phyloP scores from a whole-genome alignment of 306 rosid species.

The Sphenostylis stenocarpa region DNA sequence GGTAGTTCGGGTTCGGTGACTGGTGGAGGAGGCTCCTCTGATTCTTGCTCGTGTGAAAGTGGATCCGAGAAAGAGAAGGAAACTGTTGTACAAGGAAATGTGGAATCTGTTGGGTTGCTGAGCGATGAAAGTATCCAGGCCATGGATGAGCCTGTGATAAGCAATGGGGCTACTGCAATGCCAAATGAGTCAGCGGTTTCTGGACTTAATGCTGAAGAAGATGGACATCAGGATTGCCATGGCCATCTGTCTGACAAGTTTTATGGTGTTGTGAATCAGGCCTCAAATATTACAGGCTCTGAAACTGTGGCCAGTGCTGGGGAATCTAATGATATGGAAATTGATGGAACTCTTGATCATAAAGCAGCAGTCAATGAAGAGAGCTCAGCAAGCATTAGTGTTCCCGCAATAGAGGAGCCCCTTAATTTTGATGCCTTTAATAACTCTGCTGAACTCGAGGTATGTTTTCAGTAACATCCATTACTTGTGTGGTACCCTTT shows the following conservation, averaged over 20 bases:
- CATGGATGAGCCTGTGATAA: constrained; percentile 29
- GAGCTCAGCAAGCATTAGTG: constrained; percentile 36
- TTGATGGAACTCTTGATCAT: constrained; percentile 44
- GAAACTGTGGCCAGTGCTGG: constrained; percentile 34
- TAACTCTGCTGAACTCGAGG: constrained; percentile 90
- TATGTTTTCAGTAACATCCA: constrained; percentile 30
- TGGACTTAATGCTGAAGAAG: constrained; percentile 38
- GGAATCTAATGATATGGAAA: constrained; percentile 36
- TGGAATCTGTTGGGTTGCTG: constrained; percentile 34
- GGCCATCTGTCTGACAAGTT: constrained; percentile 36
- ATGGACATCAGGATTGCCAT: constrained; percentile 34
- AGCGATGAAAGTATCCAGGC: constrained; percentile 22
- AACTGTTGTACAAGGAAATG: constrained; percentile 35
- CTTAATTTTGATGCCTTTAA: constrained; percentile 58
- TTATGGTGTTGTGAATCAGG: constrained; percentile 32
- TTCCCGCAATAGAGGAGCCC: constrained; percentile 48
- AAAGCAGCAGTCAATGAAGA: constrained; percentile 41
- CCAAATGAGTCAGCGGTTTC: constrained; percentile 35
- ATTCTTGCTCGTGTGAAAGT: constrained; percentile 54
- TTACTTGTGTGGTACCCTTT: neutral
- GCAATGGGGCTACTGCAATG: constrained; percentile 27
- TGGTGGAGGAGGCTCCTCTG: constrained; percentile 48
- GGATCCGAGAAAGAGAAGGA: constrained; percentile 85
- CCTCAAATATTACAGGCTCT: constrained; percentile 25
- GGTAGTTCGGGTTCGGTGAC: constrained; percentile 71